Evolutionary conservation across 495 filamentous ascomycete species (phyloP).

Genomic region (Mycothermus thermophilus): DNA sequence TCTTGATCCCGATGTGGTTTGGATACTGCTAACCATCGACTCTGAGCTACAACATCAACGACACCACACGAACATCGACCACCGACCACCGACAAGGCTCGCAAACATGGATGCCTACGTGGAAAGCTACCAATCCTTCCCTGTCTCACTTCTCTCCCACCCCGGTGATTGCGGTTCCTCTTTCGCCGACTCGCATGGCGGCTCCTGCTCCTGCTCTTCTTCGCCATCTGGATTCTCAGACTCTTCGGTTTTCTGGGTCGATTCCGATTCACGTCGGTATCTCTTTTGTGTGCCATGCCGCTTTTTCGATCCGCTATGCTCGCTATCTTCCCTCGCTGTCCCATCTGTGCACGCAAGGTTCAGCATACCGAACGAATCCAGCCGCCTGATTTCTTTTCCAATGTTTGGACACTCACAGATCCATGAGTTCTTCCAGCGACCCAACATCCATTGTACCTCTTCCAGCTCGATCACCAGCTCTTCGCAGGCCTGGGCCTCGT

Average conservation of each 20-base stretch:
- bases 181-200: too few relatives aligned
- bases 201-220: neutral
- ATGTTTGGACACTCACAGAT: slow-evolving; percentile 12
- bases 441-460: slow-evolving; percentile 7
- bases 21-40: slow-evolving; percentile 10
- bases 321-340: too few relatives aligned
- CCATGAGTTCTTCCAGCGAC: slow-evolving; percentile 8
- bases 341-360: too few relatives aligned
- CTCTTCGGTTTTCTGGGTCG: neutral
- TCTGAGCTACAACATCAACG: neutral
- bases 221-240: neutral
- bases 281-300: neutral
- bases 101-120: neutral
- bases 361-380: too few relatives aligned
- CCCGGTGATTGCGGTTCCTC: too few relatives aligned
- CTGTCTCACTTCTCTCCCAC: too few relatives aligned
- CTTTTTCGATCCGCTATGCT: too few relatives aligned
- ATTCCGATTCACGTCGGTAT: neutral
- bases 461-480: slow-evolving; percentile 11
- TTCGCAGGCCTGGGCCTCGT: slow-evolving; percentile 6
- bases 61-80: too few relatives aligned
- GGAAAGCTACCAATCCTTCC: too few relatives aligned
- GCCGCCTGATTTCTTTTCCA: too few relatives aligned
- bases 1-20: neutral
- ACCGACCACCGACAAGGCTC: neutral